Conservation (phyloP, 2,329 filamentous ascomycete species). For the Diaporthe batatas region DNA sequence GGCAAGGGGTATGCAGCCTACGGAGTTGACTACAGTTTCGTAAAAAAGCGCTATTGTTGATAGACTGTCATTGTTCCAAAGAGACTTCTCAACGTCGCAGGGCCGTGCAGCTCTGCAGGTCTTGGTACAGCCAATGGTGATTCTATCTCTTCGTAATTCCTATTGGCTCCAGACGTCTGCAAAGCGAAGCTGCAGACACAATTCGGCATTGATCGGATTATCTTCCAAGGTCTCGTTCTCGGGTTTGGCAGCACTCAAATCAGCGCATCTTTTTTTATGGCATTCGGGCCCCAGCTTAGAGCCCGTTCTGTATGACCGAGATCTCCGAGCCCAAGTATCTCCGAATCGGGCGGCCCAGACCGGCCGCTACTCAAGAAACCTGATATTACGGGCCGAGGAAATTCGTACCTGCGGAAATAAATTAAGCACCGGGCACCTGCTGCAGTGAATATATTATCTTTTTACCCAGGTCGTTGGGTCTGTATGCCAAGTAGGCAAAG, state of each 20-base stretch:
- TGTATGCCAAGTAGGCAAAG: not conserved
- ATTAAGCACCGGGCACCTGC: conserved; percentile 9
- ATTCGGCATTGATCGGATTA: not conserved
- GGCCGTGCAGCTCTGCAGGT: not conserved
- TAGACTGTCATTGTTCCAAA: not conserved
- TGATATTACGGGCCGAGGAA: conserved; percentile 6
- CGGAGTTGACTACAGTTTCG: not conserved
- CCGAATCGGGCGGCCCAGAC: not conserved
- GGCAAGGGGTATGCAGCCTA: too few species aligned
- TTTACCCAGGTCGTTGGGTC: not conserved
- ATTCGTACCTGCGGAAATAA: conserved; percentile 16
- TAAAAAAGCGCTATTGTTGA: not conserved
- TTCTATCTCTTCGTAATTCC: not conserved
- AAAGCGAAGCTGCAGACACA: not conserved
- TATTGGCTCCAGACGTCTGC: not conserved
- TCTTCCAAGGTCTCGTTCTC: too few species aligned
- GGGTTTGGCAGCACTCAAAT: not conserved
- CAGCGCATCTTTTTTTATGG: not conserved
- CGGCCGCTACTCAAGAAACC: not conserved
- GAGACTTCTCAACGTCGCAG: too few species aligned
- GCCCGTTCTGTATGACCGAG: not conserved
- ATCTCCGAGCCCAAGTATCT: conserved; percentile 26
- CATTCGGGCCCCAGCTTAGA: not conserved
- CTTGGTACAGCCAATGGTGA: not conserved
- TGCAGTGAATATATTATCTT: conserved; percentile 2